phyloP scores from a whole-genome alignment of 805 yeast genomes.

The Saccharomycopsis malanga region DNA sequence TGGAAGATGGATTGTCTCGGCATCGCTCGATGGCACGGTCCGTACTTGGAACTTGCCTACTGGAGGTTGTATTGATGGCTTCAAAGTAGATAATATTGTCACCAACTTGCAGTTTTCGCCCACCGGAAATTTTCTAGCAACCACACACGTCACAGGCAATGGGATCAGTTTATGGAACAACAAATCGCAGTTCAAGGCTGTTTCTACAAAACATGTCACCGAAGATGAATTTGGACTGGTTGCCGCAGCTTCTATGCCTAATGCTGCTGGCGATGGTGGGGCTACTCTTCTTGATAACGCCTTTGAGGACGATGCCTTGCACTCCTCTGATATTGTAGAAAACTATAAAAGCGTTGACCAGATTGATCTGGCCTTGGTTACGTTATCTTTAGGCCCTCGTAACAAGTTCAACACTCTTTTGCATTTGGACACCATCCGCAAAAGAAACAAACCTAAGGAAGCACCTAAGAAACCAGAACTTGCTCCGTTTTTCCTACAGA shows the following conservation, averaged over 20 bases:
- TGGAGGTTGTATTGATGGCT: slow-evolving; percentile 94
- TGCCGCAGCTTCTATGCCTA: slow-evolving; percentile 64
- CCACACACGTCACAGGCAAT: slow-evolving; percentile 82
- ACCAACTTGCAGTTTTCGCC: slow-evolving; percentile 78
- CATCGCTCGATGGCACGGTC: slow-evolving; percentile 76
- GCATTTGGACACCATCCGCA: slow-evolving; percentile 76
- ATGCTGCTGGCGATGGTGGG: slow-evolving; percentile 73
- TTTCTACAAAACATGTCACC: slow-evolving; percentile 65
- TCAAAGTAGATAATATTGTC: slow-evolving; percentile 68
- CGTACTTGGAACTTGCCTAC: slow-evolving; percentile 98
- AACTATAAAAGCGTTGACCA: slow-evolving; percentile 53
- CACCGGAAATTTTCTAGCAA: slow-evolving; percentile 82
- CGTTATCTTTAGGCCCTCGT: slow-evolving; percentile 73
- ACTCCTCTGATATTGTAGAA: slow-evolving; percentile 20
- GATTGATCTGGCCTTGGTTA: slow-evolving; percentile 53
- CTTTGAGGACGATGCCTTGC: slow-evolving; percentile 30
- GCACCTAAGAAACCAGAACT: slow-evolving; percentile 79
- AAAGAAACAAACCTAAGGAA: slow-evolving; percentile 84
- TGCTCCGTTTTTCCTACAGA: slow-evolving; percentile 73
- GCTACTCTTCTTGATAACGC: slow-evolving; percentile 72
- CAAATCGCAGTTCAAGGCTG: slow-evolving; percentile 71
- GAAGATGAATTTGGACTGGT: slow-evolving; percentile 59
- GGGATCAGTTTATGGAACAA: slow-evolving; percentile 94
- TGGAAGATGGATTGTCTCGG: slow-evolving; percentile 89
- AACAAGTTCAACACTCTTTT: slow-evolving; percentile 70